Percentiles rank a stretch among this genome's conserved stretches.
phyloP scores from a whole-genome alignment of 768 basidiomycete genomes.

The Daedaleopsis nitida region DNA sequence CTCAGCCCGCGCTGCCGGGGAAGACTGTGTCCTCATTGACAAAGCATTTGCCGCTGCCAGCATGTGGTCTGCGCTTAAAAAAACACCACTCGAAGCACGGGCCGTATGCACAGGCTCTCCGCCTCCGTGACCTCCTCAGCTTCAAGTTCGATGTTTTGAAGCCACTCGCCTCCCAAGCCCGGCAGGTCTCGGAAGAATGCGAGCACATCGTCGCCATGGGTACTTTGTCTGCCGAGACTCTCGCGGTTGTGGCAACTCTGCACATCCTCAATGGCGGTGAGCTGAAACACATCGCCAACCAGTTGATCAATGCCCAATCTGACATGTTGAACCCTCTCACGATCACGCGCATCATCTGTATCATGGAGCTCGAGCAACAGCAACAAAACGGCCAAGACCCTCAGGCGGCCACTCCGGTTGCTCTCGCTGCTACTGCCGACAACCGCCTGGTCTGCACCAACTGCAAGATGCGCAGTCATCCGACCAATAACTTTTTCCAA shows the following conservation, averaged over 20 bases:
- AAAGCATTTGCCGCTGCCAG: background rate
- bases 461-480: too few species aligned
- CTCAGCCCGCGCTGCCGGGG: background rate
- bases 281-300: background rate
- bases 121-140: constrained; percentile 1
- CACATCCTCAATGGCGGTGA: background rate
- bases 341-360: background rate
- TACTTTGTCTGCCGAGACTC: background rate
- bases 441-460: too few species aligned
- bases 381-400: background rate
- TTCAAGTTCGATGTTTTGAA: background rate
- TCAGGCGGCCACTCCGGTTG: background rate
- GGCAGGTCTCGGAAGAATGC: background rate
- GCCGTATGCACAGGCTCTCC: constrained; percentile 1
- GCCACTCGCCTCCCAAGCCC: background rate
- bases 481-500: background rate
- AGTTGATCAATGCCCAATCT: background rate
- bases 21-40: background rate
- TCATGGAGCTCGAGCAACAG: background rate
- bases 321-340: background rate
- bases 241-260: background rate
- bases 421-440: too few species aligned
- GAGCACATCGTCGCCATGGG: constrained; percentile 1
- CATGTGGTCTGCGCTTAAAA: background rate
- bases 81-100: background rate